Evolutionary conservation across 106 monocot genomes (phyloP), one percentile per base, ranked within the genome.

Genomic region (Dactylorhiza incarnata): DNA sequence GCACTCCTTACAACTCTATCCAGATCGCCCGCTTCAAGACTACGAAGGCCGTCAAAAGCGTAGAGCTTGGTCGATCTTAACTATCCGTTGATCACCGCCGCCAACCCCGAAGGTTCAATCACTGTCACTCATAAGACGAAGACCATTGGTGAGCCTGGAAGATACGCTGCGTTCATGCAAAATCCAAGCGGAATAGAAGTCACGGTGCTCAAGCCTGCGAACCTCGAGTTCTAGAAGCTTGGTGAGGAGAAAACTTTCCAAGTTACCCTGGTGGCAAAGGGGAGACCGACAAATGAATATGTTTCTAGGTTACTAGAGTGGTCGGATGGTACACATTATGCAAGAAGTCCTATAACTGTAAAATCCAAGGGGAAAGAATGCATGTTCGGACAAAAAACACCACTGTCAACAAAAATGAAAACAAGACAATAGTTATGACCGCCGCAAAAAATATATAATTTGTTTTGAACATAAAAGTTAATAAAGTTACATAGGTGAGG

Each of bases 61-160:
- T 48, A 50, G 5, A 12, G 19, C 6, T 12, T 77, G 24, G 70
- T 81, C 20, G 84, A 89, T 54, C 55, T 86, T 2, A 90, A 90
- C 82, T 90, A 90, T 48, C 86, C 89, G 26, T 84, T 84, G 17
- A 83, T 89, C 72, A 55, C 86, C 6, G 66, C 86, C 67, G 75
- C 82, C 9, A 58, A 68, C 4, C 78, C 91, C 58, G 68, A 61
- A 2, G 49, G 73, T 26, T 45, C 70, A 1, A 52, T 50, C 26
- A 80, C 75, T 3, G 80, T 91, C 15, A 72, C 52, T 2, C 74
- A 89, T 1, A 82, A 46, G 45, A 16, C 91, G 77, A 94, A 84
- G 77, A 94, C 91, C 45, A 89, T 94, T 0, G 94, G 91, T 9
- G 13, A 71, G 0, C 86, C 88, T 0, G 87, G 89, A 29, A 83